Evolutionary conservation across 768 basidiomycete genomes (phyloP), one percentile per base, ranked within the genome.

Genomic region (Boletus barrowsii): DNA sequence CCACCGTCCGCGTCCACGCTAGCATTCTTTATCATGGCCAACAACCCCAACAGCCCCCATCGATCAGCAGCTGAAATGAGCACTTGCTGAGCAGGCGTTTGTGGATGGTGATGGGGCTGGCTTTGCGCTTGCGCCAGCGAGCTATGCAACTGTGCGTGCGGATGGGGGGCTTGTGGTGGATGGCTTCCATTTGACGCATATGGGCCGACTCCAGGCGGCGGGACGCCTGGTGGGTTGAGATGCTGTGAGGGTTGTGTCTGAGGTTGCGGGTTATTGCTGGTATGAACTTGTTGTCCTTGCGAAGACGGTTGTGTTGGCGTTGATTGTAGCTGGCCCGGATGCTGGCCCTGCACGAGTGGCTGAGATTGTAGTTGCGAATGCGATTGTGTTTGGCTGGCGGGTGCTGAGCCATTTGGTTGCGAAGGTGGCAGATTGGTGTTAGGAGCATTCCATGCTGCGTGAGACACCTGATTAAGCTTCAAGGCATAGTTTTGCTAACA

Each of bases 41-140:
- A 75, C 50, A 98, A 74, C 15, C 90, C 92, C 44, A 94, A 68
- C 15, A 98, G 77, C 4, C 95, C 95, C 93, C 94, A 98, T 66
- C 93, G 82, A 72, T 98, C 95, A 39, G 95, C 95, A 2, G 95
- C 92, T 57, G 87, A 90, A 61, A 90, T 83, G 40, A 97, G 80
- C 15, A 98, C 83, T 72, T 98, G 95, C 68, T 97, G 91, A 42
- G 93, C 92, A 2, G 95, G 93, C 42, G 91, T 92, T 68, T 91
- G 88, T 55, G 91, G 87, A 71, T 81, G 80, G 57, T 78, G 82
- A 63, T 71, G 76, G 39, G 67, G 65, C 45, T 70, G 69, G 47
- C 56, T 70, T 55, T 62, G 67, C 15, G 61, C 57, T 58, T 71
- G 74, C 15, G 60, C 56, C 22, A 65, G 68, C 43, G 64, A 59